Percentiles rank a stretch among this genome's conserved stretches.
phyloP scores from a whole-genome alignment of 768 basidiomycete species.

The Floccularia luteovirens region DNA sequence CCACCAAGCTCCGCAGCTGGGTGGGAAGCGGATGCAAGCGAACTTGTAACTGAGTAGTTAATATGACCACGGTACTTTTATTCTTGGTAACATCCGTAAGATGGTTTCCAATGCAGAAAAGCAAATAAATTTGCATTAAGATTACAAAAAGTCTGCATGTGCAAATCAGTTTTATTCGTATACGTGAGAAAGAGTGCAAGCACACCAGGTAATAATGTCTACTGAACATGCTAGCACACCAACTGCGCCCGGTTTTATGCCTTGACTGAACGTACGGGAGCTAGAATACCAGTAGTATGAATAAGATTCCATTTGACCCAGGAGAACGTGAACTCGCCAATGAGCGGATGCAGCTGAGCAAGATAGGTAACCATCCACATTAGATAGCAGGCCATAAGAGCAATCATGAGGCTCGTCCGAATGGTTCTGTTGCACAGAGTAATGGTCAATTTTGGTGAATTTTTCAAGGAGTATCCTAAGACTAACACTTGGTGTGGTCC shows the following conservation, averaged over 20 bases:
- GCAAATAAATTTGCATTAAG: no score
- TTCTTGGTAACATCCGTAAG: no score
- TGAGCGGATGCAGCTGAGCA: constrained; percentile 87
- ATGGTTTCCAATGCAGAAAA: no score
- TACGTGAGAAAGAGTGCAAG: no score
- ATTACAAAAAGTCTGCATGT: no score
- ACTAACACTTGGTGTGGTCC: constrained; percentile 88
- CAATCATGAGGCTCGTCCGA: constrained; percentile 72
- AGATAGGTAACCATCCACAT: constrained; percentile 98
- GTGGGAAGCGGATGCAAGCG: constrained; percentile 40
- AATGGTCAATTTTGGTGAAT: no score
- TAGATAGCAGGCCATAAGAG: constrained; percentile 80
- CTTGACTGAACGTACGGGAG: constrained; percentile 8
- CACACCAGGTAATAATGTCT: no score
- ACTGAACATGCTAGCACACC: no score
- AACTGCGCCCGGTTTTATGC: no score
- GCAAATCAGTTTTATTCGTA: no score
- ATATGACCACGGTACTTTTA: no score
- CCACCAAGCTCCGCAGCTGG: constrained; percentile 27
- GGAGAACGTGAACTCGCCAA: constrained; percentile 44
- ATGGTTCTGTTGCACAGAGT: constrained; percentile 50
- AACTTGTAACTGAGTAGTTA: constrained; percentile 21
- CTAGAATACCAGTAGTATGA: not conserved
- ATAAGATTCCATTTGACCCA: not conserved
- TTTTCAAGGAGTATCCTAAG: not conserved